These are phyloP conservation scores for Penicilliopsis zonata DNA, from an alignment of 495 filamentous ascomycete genomes.

Conservation along the genomic window DNA sequence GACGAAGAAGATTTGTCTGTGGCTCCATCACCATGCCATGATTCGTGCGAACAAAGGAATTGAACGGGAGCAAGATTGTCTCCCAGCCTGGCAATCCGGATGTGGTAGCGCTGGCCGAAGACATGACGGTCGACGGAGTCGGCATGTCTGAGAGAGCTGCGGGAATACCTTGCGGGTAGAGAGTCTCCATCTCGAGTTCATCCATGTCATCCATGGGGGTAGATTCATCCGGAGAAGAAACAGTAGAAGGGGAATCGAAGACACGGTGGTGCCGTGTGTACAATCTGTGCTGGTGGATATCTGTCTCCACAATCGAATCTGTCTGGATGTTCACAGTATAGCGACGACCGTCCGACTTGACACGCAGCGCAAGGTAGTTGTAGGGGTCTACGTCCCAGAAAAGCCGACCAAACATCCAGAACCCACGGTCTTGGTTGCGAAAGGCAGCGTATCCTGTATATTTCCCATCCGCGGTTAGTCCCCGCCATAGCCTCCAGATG, in stretches of 20 bases:
- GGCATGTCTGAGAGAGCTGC: conserved; percentile 27
- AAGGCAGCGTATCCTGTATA: conserved; percentile 82
- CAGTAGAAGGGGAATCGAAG: conserved; percentile 2
- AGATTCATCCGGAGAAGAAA: no score
- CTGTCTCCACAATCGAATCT: conserved; percentile 79
- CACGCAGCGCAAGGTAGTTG: conserved; percentile 72
- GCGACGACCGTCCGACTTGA: conserved; percentile 81
- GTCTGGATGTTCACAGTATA: conserved; percentile 96
- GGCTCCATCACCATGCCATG: conserved; percentile 83
- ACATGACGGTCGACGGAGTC: conserved; percentile 26
- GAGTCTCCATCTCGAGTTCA: conserved; percentile 9
- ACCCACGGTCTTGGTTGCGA: conserved; percentile 48
- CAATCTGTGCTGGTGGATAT: conserved; percentile 89
- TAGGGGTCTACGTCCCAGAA: conserved; percentile 87
- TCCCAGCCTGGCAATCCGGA: conserved; percentile 73
- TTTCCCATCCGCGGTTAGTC: conserved; percentile 1
- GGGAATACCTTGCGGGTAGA: conserved; percentile 20
- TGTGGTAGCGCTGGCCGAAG: conserved; percentile 17
- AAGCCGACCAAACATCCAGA: conserved; percentile 65
- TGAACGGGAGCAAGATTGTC: conserved; percentile 77
- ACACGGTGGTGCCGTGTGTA: conserved; percentile 55
- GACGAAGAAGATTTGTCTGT: conserved; percentile 72
- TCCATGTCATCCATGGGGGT: conserved; percentile 7
- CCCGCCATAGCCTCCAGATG: background rate
- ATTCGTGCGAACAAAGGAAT: conserved; percentile 91